Conservation (phyloP, 139 green algal genomes). For the Auxenochlorella pyrenoidosa region DNA sequence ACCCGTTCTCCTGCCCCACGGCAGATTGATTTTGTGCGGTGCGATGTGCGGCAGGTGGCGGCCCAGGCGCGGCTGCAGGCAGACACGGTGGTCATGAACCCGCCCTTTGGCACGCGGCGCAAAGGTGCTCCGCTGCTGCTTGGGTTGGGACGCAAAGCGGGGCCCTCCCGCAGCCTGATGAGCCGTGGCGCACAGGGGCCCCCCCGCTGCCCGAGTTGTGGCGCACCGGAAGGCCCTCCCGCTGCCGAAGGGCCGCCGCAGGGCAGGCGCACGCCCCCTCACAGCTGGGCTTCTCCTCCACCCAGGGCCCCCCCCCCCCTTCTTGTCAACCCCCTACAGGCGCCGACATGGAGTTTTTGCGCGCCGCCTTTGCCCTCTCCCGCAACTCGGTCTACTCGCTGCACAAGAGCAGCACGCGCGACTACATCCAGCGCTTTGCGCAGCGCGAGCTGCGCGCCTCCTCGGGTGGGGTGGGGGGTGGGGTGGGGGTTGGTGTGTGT, state of each 20-base stretch:
- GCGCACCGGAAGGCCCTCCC: no score
- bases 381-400: constrained; percentile 86
- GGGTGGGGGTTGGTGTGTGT: not conserved
- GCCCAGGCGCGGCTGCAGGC: constrained; percentile 50
- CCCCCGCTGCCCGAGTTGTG: no score
- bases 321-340: constrained; percentile 13
- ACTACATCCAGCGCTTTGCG: constrained; percentile 73
- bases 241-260: no score
- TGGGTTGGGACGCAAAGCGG: no score
- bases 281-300: not conserved
- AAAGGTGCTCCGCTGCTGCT: constrained; percentile 59
- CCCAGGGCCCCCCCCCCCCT: not conserved
- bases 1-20: not conserved
- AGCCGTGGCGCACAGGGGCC: no score
- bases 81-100: constrained; percentile 95
- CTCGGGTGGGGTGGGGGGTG: constrained; percentile 14
- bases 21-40: constrained; percentile 77
- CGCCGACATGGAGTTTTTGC: constrained; percentile 91
- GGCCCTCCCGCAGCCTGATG: no score
- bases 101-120: constrained; percentile 91
- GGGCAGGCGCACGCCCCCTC: no score
- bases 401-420: constrained; percentile 90
- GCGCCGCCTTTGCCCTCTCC: constrained; percentile 67
- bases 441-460: constrained; percentile 56
- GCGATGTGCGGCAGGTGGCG: constrained; percentile 55